Percentiles rank a stretch among this genome's conserved stretches.
These are phyloP conservation scores for Lactarius tabidus DNA, from an alignment of 768 basidiomycete species.

Conservation along the genomic window DNA sequence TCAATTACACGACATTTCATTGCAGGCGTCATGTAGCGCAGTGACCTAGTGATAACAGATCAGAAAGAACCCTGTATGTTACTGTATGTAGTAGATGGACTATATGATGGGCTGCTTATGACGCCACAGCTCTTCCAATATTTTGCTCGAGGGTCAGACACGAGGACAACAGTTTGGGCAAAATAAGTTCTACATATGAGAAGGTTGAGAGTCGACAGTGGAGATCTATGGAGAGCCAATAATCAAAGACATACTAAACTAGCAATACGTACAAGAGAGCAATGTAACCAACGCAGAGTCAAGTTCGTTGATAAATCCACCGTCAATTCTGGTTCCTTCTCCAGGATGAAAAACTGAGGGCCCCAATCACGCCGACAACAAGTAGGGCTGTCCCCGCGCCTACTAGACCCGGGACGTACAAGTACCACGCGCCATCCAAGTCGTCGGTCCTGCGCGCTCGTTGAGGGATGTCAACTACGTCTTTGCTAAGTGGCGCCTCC, in stretches of 20 bases:
- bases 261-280: conserved; percentile 11
- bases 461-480: conserved; percentile 16
- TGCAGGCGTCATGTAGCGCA: neutral
- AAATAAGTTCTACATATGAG: neutral
- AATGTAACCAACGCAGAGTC: neutral
- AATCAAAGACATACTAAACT: conserved; percentile 16
- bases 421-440: conserved; percentile 71
- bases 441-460: conserved; percentile 52
- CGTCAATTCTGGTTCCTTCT: conserved; percentile 33
- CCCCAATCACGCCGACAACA: conserved; percentile 74
- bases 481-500: conserved; percentile 12
- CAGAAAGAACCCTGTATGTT: neutral
- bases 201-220: neutral
- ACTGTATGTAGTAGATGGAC: neutral
- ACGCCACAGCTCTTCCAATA: neutral
- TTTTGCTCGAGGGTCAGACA: too few relatives aligned
- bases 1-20: neutral
- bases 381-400: conserved; percentile 82
- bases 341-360: conserved; percentile 63
- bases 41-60: too few relatives aligned
- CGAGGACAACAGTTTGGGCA: neutral
- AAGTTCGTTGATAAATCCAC: conserved; percentile 15
- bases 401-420: conserved; percentile 73
- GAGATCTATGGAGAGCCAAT: conserved; percentile 18
- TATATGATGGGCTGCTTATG: neutral